Base-by-base conservation (phyloP, 2,329 filamentous ascomycete species). In the Penicillium sp. region DNA sequence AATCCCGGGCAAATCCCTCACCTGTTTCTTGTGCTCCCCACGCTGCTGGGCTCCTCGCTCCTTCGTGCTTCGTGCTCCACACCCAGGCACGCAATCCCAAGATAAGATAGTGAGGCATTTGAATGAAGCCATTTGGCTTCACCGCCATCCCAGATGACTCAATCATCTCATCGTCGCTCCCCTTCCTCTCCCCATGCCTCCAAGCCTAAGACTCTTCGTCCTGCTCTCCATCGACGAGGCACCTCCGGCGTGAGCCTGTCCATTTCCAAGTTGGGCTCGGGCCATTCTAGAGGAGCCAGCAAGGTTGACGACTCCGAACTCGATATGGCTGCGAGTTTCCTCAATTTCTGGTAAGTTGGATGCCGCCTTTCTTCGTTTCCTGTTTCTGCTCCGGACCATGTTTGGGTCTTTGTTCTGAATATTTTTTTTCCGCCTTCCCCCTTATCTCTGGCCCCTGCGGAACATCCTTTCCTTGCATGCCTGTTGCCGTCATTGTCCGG, bases 261-360 rank as follows among this genome's bases (percentile, higher is more conserved):
- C 17, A 64, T 65, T 36, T 58, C 57, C 15, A 65, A 64, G 43
- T 36, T 66, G 20, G 62, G 63, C 23, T 48, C 63, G 17, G 58
- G 61, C 19, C 53, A 54, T 31, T 36, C 48, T 16, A 52, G 47
- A 40, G 46, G 39, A 35, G 36, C 44, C 19, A 45, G 45, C 25
- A 46, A 45, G 34, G 52, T 55, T 27, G 54, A 62, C 47, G 57
- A n/a, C n/a, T n/a, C 62, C 27, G 52, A 58, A 21, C 41, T 53
- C 42, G 65, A 67, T 36, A 71, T 72, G 68, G 62, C 67, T 6
- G 57, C 68, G 30, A 69, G 65, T 47, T 72, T 72, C 33, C 51
- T 71, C 30, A 69, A 71, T 44, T 72, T 65, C 51, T 72, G 68
- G 68, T 71, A 65, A 51, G 66, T 59, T n/a, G n/a, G n/a, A n/a